A percentile compares a stretch with the other conserved stretches of the same genome.
Evolutionary conservation across 345 rosid species (phyloP).

Genomic region (Bruguiera parviflora): DNA sequence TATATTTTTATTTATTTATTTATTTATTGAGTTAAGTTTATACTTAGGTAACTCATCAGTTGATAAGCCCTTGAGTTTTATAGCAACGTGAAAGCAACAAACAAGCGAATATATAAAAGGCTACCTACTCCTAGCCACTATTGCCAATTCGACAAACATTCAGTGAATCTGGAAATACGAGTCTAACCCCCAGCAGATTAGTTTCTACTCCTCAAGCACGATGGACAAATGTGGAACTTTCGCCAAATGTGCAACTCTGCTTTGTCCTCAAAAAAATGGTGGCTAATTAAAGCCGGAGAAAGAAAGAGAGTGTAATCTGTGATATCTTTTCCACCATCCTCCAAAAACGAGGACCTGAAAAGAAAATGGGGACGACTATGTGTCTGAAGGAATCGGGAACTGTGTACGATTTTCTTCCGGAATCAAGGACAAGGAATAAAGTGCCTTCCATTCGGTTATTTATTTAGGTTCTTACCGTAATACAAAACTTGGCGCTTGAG

Average conservation of each 20-base stretch:
- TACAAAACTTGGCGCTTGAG: slow-evolving; percentile 15
- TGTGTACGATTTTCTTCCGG: slow-evolving; percentile 50
- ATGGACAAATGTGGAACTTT: not conserved
- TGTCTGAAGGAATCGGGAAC: slow-evolving; percentile 51
- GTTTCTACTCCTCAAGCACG: too few species aligned
- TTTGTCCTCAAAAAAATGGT: slow-evolving; percentile 12
- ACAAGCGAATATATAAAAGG: not conserved
- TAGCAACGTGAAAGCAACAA: not conserved
- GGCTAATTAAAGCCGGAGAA: not conserved
- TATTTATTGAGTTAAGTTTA: too few species aligned
- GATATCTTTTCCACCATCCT: slow-evolving; percentile 18
- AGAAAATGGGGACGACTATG: slow-evolving; percentile 36
- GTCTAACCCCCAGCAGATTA: too few species aligned
- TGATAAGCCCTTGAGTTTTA: not conserved
- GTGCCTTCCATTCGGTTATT: slow-evolving; percentile 24
- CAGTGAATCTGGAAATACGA: too few species aligned
- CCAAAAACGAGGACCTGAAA: slow-evolving; percentile 38
- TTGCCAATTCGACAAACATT: too few species aligned
- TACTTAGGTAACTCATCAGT: not conserved
- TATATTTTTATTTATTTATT: too few species aligned
- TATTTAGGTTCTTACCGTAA: not conserved
- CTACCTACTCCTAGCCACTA: too few species aligned
- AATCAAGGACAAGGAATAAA: slow-evolving; percentile 45
- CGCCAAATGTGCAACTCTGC: too few species aligned
- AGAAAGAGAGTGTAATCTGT: slow-evolving; percentile 6